Base-by-base conservation (phyloP, 140 eudicot species). In the Flaveria floridana region DNA sequence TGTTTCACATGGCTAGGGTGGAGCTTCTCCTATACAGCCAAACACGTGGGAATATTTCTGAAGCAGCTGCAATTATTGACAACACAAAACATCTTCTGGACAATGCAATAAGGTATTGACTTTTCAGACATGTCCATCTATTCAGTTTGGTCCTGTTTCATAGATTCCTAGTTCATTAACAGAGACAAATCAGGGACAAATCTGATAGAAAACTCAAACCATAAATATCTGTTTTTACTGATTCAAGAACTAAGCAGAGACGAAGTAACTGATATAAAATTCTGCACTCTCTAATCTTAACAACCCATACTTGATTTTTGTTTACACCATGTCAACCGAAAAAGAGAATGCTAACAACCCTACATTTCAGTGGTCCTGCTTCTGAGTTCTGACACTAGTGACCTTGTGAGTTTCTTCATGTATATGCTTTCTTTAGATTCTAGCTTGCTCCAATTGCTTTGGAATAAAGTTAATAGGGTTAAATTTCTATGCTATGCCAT, bases 1-100 rank as follows among this genome's bases (percentile, higher is more conserved):
- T 87, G 88, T 82, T 92, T 73, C 77, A 82, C 80, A 55, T 92
- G 75, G 96, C 91, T 74, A 83, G 88, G 78, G 83, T 92, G 74
- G 85, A 86, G 74, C 80, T 83, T 75, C 88, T 84, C 44, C 76
- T 79, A n/a, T 70, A 72, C 69, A 72, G 68, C 62, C 80, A 81
- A 79, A 70, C 78, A 71, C 80, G 68, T 39, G 70, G 68, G 6
- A 58, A 81, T 81, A 50, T 47, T 62, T 76, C 88, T 61, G 74
- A 85, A 76, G 88, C 87, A 64, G 74, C 82, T 52, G 67, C 79
- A 65, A 85, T 86, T 81, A 83, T 89, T 84, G 86, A 86, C 16
- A 73, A 68, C 21, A 90, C 95, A 82, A 83, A 82, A 75, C 85
- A 78, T 72, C 91, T 81, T 77, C 78, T 92, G 48, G 42, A 21